phyloP scores from a whole-genome alignment of 1,139 yeast species.

The Pichia inconspicua region DNA sequence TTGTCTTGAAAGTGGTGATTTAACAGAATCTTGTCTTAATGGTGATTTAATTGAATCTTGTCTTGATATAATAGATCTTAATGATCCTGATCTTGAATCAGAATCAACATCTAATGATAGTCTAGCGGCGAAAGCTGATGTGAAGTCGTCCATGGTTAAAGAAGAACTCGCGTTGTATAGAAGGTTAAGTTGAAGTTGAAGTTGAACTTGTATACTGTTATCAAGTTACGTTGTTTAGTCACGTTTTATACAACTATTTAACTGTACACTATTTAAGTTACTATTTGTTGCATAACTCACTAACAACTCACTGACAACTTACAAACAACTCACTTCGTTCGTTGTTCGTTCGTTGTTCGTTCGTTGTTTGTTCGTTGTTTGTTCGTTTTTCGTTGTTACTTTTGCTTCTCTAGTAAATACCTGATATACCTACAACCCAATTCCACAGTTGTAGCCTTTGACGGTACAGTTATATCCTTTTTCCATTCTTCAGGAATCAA shows the following conservation, averaged over 20 bases:
- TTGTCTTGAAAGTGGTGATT: conserved; percentile 14
- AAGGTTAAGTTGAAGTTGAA: too few species aligned
- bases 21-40: conserved; percentile 3
- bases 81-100: not conserved
- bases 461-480: conserved; percentile 55
- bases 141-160: not conserved
- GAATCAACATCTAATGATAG: not conserved
- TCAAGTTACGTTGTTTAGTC: too few species aligned
- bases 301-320: too few species aligned
- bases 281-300: too few species aligned
- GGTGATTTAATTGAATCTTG: not conserved
- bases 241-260: too few species aligned
- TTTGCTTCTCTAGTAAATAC: conserved; percentile 37
- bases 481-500: conserved; percentile 61
- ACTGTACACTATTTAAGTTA: too few species aligned
- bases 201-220: too few species aligned
- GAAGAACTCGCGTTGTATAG: too few species aligned
- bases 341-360: too few species aligned
- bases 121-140: not conserved
- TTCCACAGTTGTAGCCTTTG: conserved; percentile 92
- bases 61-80: not conserved
- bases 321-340: too few species aligned
- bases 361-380: too few species aligned
- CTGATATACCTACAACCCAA: conserved; percentile 68
- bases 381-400: not conserved